Evolutionary conservation across 73 alveolate species (phyloP), one percentile per base, ranked within the genome.

Genomic region (Paramecium sonneborni): DNA sequence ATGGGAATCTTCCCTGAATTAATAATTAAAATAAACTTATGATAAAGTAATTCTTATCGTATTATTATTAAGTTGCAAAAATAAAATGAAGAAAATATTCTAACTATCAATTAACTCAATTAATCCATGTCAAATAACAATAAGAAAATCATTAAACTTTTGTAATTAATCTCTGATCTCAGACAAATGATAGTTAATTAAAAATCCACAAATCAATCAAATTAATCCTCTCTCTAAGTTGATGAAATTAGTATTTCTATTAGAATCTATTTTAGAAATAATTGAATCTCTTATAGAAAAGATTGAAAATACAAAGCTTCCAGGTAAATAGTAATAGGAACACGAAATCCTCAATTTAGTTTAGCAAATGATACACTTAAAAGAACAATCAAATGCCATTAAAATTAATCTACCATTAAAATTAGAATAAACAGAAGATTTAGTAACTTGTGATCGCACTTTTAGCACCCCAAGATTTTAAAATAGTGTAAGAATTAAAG

Each of bases 401-500:
- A 52, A 52, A 52, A n/a, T 52, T 21, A 52, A 6, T 52, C 7
- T 52, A 4, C 68, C 68, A 1, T 30, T 52, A 6, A 52, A 52
- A 18, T 52, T 52, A 26, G 84, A 62, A 26, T 62, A 62, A 30
- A 62, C 46, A 23, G 84, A 62, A 7, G 84, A 62, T 30, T 32
- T 62, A 30, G 44, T 62, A 30, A 62, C 84, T 62, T 62, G 84
- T 30, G 84, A 62, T 62, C 84, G 84, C 48, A 62, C 84, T 23
- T 62, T 30, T 62, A 62, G 84, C 11, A 62, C 84, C 2, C 84
- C 84, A 7, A 21, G 84, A 62, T 62, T 62, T 62, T 24, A 62
- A 9, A 62, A 21, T n/a, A 62, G 84, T 62, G 10, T 62, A 6
- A 62, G 84, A 30, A 23, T 62, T 12, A 62, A 62, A 9, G 84